Conservation (phyloP, 2,329 filamentous ascomycete species). For the Cladobotryum protrusum region DNA sequence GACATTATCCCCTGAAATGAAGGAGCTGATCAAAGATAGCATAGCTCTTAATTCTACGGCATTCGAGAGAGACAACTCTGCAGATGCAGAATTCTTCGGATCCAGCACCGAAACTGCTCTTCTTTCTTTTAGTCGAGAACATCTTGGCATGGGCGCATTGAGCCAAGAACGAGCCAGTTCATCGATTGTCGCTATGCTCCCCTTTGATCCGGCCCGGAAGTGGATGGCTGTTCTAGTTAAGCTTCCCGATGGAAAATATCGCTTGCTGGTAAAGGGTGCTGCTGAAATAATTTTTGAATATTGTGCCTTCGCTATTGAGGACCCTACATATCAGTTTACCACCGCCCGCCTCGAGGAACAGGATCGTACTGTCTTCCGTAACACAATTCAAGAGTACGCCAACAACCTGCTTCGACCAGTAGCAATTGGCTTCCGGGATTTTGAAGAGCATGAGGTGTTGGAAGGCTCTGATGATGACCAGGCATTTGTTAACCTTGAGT, state of each 20-base stretch:
- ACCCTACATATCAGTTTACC: slow-evolving; percentile 33
- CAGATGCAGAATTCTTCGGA: slow-evolving; percentile 39
- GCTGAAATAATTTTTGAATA: slow-evolving; percentile 49
- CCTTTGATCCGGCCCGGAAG: slow-evolving; percentile 49
- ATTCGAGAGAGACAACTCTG: slow-evolving; percentile 40
- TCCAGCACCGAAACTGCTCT: slow-evolving; percentile 52
- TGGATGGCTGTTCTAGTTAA: slow-evolving; percentile 51
- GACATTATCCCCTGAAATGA: slow-evolving; percentile 28
- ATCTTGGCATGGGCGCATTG: slow-evolving; percentile 40
- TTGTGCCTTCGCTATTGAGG: slow-evolving; percentile 36
- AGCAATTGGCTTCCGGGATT: slow-evolving; percentile 68
- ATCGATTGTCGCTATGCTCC: slow-evolving; percentile 42
- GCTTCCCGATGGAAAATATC: slow-evolving; percentile 38
- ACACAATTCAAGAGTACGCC: slow-evolving; percentile 47
- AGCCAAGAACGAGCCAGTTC: slow-evolving; percentile 41
- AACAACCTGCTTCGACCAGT: slow-evolving; percentile 68
- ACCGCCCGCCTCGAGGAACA: slow-evolving; percentile 25
- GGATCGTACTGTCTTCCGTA: slow-evolving; percentile 25
- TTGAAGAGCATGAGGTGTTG: slow-evolving; percentile 60
- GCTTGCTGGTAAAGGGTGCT: slow-evolving; percentile 51
- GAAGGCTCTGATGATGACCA: slow-evolving; percentile 38
- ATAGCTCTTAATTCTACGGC: slow-evolving; percentile 47
- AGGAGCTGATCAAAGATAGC: slow-evolving; percentile 32
- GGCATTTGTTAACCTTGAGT: slow-evolving; percentile 30
- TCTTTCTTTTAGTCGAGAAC: slow-evolving; percentile 43